Base-by-base conservation (phyloP, 257 asterid genomes). In the Osmanthus fragrans region DNA sequence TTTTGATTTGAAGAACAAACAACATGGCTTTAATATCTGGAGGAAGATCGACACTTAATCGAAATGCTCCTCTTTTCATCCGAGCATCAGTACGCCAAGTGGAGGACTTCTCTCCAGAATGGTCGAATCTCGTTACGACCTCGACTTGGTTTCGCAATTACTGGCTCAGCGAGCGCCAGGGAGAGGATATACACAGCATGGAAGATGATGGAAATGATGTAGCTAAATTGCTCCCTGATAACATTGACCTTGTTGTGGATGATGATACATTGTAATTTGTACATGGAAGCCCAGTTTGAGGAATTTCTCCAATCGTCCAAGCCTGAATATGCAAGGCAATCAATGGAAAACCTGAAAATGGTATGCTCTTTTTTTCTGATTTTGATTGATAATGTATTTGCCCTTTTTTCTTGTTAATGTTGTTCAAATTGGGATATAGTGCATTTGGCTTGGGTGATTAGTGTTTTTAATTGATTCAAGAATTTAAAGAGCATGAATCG, bases 61-160 rank as follows among this genome's bases (percentile, higher is more conserved):
- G 97, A 2, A 87, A 94, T 70, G 99, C 99, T 0, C 96, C 96
- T 0, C 84, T 87, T 80, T 94, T 85, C 54, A 82, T 94, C 66
- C 99, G 97, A 27, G 90, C 97, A 3, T 89, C 87, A 1, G 83
- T 94, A 86, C 90, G 93, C 78, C 92, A 87, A 77, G 97, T 94
- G 82, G 99, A 91, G 88, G 99, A 94, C 67, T 94, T 91, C 86
- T 94, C 99, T 9, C 97, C 95, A 0, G 96, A 92, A 71, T 94
- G 99, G 99, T 94, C 97, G 97, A 82, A 87, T 73, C 88, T 94
- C 71, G 95, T 92, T 76, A 90, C 89, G 4, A 94, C 95, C 37
- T 88, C 96, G 21, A 86, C 94, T 56, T 94, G 94, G 97, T 94
- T 92, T 88, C 88, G 79, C 40, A 90, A 91, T 82, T 89, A 92